Conservation (phyloP, 768 basidiomycete genomes). For the Mycena galopus region DNA sequence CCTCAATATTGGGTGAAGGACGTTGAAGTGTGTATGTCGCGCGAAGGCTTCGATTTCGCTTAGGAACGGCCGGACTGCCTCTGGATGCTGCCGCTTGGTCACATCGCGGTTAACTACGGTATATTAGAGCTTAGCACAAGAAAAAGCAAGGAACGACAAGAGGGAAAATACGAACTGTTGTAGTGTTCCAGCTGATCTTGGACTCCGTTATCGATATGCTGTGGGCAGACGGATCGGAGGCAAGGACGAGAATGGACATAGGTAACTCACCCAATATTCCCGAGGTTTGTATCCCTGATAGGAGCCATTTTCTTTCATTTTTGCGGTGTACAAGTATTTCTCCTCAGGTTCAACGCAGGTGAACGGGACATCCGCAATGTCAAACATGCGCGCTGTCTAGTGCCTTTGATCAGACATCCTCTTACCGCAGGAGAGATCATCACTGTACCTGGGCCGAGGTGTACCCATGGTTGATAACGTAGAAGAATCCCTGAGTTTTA, state of each 20-base stretch:
- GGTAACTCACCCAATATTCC: conserved; percentile 62
- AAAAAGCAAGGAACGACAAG: background rate
- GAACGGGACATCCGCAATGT: conserved; percentile 63
- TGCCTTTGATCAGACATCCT: background rate
- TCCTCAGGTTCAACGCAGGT: conserved; percentile 55
- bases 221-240: background rate
- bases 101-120: conserved; percentile 65
- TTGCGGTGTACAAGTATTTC: conserved; percentile 55
- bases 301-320: conserved; percentile 57
- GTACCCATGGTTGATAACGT: conserved; percentile 63
- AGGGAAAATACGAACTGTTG: conserved; percentile 58
- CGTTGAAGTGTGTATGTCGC: conserved; percentile 63
- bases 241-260: background rate
- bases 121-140: background rate
- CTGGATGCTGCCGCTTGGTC: conserved; percentile 62
- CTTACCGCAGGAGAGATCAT: background rate
- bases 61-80: conserved; percentile 61
- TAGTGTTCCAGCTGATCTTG: conserved; percentile 75
- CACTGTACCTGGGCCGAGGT: conserved; percentile 51
- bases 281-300: conserved; percentile 70
- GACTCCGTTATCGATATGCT: conserved; percentile 76
- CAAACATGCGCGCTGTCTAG: conserved; percentile 62
- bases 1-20: conserved; percentile 64
- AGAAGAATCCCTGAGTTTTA: conserved; percentile 60
- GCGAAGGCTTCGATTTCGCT: conserved; percentile 66